These are phyloP conservation scores for Margaritispora aquatica DNA, from an alignment of 495 filamentous ascomycete species.

Conservation along the genomic window DNA sequence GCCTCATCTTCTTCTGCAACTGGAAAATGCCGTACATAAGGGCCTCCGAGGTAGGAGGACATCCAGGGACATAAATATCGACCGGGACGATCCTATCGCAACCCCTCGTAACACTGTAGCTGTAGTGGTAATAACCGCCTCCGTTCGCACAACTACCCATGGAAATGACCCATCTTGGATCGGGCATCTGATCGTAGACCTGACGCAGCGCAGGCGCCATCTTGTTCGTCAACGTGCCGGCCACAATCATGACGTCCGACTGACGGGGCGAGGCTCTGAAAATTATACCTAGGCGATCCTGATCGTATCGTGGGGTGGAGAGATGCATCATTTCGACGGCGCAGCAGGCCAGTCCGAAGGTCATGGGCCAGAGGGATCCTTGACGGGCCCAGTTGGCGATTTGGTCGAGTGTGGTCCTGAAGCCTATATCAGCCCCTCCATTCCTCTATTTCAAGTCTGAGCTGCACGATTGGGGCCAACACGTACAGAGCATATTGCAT, in stretches of 20 bases:
- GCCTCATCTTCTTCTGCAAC: slow-evolving; percentile 44
- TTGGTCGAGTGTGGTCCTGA: slow-evolving; percentile 83
- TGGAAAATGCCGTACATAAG: slow-evolving; percentile 44
- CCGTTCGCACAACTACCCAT: slow-evolving; percentile 94
- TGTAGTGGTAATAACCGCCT: slow-evolving; percentile 92
- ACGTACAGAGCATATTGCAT: slow-evolving; percentile 97
- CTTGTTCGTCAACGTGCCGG: slow-evolving; percentile 94
- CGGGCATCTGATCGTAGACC: slow-evolving; percentile 98
- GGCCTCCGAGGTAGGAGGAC: slow-evolving; percentile 83
- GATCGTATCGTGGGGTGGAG: slow-evolving; percentile 91
- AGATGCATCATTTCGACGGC: slow-evolving; percentile 99
- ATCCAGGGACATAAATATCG: slow-evolving; percentile 89
- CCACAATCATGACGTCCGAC: slow-evolving; percentile 97
- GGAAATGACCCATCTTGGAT: slow-evolving; percentile 85
- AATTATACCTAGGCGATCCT: slow-evolving; percentile 93
- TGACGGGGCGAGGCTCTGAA: slow-evolving; percentile 94
- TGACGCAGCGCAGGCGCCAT: slow-evolving; percentile 93
- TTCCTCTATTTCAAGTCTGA: background rate
- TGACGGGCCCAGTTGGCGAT: slow-evolving; percentile 94
- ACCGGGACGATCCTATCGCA: slow-evolving; percentile 90
- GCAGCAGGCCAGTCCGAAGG: slow-evolving; percentile 94
- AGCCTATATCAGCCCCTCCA: background rate
- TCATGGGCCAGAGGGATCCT: slow-evolving; percentile 94
- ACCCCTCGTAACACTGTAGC: slow-evolving; percentile 79
- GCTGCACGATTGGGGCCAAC: slow-evolving; percentile 1